These are phyloP conservation scores for Mucor lusitanicus DNA, from an alignment of 371 early-diverging fungal genomes.

Conservation along the genomic window DNA sequence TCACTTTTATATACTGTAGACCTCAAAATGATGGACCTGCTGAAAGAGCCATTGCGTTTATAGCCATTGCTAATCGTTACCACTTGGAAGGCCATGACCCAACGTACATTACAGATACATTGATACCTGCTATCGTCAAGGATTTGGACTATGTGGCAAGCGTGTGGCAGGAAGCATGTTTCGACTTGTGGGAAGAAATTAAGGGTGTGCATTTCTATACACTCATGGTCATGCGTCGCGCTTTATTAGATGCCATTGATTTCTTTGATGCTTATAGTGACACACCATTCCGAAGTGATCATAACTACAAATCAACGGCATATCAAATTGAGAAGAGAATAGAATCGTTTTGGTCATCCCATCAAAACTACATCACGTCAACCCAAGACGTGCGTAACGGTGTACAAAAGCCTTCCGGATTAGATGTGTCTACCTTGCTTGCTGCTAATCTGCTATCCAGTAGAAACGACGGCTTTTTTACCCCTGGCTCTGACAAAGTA, in stretches of 20 bases:
- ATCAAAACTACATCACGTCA: constrained; percentile 31
- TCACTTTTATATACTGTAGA: constrained; percentile 11
- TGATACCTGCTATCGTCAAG: constrained; percentile 24
- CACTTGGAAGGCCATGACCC: not conserved
- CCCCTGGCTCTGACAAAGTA: constrained; percentile 48
- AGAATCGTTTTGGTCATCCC: constrained; percentile 49
- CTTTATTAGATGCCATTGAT: constrained; percentile 52
- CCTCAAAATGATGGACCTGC: constrained; percentile 90
- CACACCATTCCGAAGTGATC: constrained; percentile 12
- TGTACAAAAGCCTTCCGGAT: constrained; percentile 39
- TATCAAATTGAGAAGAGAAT: constrained; percentile 31
- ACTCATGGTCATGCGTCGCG: constrained; percentile 61
- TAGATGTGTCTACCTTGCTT: constrained; percentile 67
- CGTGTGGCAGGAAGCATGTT: constrained; percentile 45
- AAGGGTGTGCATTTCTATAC: constrained; percentile 72
- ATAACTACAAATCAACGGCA: constrained; percentile 5
- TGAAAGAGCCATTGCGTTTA: constrained; percentile 60
- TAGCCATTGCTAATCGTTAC: constrained; percentile 46
- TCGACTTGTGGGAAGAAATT: constrained; percentile 68
- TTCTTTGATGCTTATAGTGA: constrained; percentile 46
- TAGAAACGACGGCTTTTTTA: constrained; percentile 41
- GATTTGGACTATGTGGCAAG: constrained; percentile 67
- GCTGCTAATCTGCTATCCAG: constrained; percentile 55
- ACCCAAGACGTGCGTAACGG: constrained; percentile 46
- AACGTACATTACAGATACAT: not conserved